A percentile compares a stretch with the other conserved stretches of the same genome.
Evolutionary conservation across 306 rosid genomes (phyloP).

Genomic region (Ceratonia siliqua): DNA sequence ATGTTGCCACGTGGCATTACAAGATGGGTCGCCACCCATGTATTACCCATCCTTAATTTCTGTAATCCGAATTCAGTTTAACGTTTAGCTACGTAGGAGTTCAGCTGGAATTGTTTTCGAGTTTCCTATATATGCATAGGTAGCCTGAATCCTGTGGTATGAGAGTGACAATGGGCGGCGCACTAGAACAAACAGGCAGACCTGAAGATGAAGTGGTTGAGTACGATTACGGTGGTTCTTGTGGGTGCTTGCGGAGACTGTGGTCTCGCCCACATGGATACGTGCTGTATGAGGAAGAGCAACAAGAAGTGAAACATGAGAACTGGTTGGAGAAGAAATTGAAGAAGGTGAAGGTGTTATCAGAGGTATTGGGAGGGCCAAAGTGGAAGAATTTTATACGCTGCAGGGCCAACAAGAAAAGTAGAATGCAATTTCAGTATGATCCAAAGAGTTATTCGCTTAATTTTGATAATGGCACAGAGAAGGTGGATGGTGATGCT

Average conservation of each 20-base stretch:
- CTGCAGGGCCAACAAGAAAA: conserved; percentile 11
- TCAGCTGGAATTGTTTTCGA: too few species aligned
- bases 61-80: neutral
- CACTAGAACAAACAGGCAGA: too few species aligned
- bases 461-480: conserved; percentile 47
- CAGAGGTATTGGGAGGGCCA: conserved; percentile 39
- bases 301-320: neutral
- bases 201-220: too few species aligned
- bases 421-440: conserved; percentile 39
- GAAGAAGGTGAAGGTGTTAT: conserved; percentile 38
- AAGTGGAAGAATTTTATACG: conserved; percentile 45
- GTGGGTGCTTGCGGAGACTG: conserved; percentile 32
- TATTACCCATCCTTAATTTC: too few species aligned
- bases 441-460: conserved; percentile 56
- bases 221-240: too few species aligned
- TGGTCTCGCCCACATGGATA: neutral
- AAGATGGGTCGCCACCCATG: neutral
- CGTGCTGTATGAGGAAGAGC: conserved; percentile 16
- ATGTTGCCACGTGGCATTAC: conserved; percentile 5
- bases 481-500: conserved; percentile 2
- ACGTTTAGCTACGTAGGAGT: neutral
- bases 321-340: conserved; percentile 26
- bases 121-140: too few species aligned
- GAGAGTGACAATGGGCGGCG: too few species aligned
- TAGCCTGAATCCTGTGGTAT: too few species aligned